A percentile compares a stretch with the other conserved stretches of the same genome.
Evolutionary conservation across 208 protist genomes (phyloP).

Genomic region (Angomonas deanei): DNA sequence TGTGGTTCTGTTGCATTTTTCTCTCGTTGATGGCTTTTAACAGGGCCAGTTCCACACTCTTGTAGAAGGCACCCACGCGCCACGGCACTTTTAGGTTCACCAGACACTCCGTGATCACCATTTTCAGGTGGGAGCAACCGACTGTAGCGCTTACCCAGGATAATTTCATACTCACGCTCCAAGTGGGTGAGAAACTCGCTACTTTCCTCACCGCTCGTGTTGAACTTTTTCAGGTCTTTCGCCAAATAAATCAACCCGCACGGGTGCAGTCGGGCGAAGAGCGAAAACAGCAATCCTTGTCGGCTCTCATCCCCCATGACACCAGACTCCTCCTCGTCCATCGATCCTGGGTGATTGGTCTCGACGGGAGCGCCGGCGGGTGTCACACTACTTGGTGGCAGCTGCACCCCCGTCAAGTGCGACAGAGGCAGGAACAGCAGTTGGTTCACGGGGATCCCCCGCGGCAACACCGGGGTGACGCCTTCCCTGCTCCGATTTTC

Average conservation of each 20-base stretch:
- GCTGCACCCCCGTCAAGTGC: neutral
- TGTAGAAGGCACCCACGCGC: conserved; percentile 58
- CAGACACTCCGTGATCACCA: conserved; percentile 32
- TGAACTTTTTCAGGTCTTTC: neutral
- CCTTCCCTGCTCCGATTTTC: neutral
- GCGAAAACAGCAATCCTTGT: conserved; percentile 20
- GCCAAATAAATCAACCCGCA: conserved; percentile 54
- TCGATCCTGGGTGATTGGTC: neutral
- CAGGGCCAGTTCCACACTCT: conserved; percentile 45
- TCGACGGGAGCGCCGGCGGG: no score
- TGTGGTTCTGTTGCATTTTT: conserved; percentile 13
- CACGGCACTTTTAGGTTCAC: conserved; percentile 36
- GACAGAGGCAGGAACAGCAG: conserved; percentile 1
- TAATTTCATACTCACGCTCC: conserved; percentile 36
- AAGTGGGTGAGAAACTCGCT: conserved; percentile 33
- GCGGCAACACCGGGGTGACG: neutral
- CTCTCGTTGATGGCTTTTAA: conserved; percentile 28
- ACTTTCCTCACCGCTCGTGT: neutral
- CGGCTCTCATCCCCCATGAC: conserved; percentile 8
- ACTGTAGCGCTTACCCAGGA: conserved; percentile 34
- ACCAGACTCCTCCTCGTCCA: neutral
- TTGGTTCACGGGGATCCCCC: neutral
- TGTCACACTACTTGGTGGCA: neutral
- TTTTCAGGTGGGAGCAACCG: conserved; percentile 54
- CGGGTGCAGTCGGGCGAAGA: conserved; percentile 44